Evolutionary conservation across 352 stramenopile species (phyloP), one percentile per base, ranked within the genome.

Genomic region (Peronospora belbahrii): DNA sequence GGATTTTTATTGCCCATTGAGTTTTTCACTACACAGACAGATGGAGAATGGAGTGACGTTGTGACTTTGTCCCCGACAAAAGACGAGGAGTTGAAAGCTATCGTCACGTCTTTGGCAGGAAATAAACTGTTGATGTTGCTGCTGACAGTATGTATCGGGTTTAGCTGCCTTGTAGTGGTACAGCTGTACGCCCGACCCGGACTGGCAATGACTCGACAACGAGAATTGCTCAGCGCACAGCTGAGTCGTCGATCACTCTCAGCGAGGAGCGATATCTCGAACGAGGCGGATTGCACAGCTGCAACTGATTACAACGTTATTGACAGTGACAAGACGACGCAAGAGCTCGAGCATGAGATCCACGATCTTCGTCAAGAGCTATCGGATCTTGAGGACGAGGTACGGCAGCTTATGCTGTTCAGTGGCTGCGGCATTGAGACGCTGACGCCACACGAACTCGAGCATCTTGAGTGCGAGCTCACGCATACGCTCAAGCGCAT

Each of bases 391-490:
- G 79, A 90, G 41, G 59, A 67, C 6, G 79, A 90, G 46, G 78
- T 88, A 24, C 75, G 66, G 10, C 64, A 67, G 14, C 62, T 90
- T 2, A 90, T 90, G 79, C 42, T 87, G 18, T 73, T 79, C 36
- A 77, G 78, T 15, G 79, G 75, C 30, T 90, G 85, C 54, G 74
- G 74, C n/a, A 67, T 90, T 31, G 76, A 90, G 27, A 42, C 48
- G 6, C 59, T 90, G 24, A 33, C 53, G 6, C 34, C 48, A 0
- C 56, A 67, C 5, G 67, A 86, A 42, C 56, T 90, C 14, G 60
- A 72, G 9, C 47, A 64, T 30, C 59, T 90, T 1, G 79, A 86
- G 35, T 37, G 41, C 8, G 70, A 86, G 48, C 57, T 90, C 7
- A 60, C 68, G 13, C 48, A 66, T 42, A 79, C 76, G 27, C 64